Base-by-base conservation (phyloP, 768 basidiomycete species). In the Kockovaella imperatae region DNA sequence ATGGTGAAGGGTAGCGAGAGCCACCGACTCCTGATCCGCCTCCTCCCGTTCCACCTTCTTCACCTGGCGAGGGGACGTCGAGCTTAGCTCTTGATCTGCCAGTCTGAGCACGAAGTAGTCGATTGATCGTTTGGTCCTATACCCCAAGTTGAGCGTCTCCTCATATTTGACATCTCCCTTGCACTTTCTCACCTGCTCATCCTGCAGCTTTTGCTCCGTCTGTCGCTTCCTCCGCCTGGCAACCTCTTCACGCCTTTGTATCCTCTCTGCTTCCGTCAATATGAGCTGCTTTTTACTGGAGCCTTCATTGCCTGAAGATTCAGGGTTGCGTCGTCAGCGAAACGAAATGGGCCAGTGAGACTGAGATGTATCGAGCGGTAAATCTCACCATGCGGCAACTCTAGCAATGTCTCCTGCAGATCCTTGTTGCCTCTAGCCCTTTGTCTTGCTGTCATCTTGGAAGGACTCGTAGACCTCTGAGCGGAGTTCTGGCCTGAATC, bases 121-220 rank as follows among this genome's bases (percentile, higher is more conserved):
- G 53, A 39, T 71, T 68, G 45, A 71, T 71, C 3, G 67, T 68
- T 53, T 71, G 61, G 41, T 60, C 65, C 67, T 71, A 45, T 31
- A 0, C 14, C 15, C 14, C 30, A 13, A 38, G 41, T 42, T 23
- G 6, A 8, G 10, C 0, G 35, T 20, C 21, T 1, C 31, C 14
- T 26, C 26, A 18, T 35, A 5, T 11, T 45, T 21, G 50, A 21
- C 13, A 4, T 4, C 21, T 8, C 42, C 42, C 26, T 25, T 13
- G 17, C 20, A n/a, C n/a, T n/a, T n/a, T 47, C 64, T 34, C 35
- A 67, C 68, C 59, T 68, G 67, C 29, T 71, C 69, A 50, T 71
- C 67, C 47, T 69, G 67, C 32, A 59, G 52, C 47, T 60, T 65
- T 52, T 71, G 67, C 43, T 71, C 69, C 17, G 36, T 57, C 48